These are phyloP conservation scores for Avena sativa DNA, from an alignment of 176 grass and related monocot genomes.

Conservation along the genomic window DNA sequence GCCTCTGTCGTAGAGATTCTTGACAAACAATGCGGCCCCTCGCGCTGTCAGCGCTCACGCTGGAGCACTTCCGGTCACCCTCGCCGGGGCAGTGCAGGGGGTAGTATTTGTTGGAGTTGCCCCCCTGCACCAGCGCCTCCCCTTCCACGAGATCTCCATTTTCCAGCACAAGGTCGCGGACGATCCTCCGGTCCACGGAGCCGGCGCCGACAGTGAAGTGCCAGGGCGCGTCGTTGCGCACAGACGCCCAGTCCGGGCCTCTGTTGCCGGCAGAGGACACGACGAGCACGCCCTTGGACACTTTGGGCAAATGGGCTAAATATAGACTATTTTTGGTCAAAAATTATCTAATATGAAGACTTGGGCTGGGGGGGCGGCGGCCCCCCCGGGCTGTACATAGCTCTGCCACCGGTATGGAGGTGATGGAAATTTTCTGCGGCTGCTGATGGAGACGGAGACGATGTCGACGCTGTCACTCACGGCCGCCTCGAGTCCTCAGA, in stretches of 20 bases:
- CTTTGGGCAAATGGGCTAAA: too few relatives aligned
- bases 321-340: too few relatives aligned
- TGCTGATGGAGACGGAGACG: neutral
- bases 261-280: neutral
- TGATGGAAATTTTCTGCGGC: neutral
- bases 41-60: neutral
- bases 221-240: constrained; percentile 4
- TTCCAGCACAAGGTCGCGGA: neutral
- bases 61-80: neutral
- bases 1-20: neutral
- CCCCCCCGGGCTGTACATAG: too few relatives aligned
- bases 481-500: neutral
- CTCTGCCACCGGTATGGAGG: neutral
- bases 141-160: neutral
- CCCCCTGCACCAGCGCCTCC: neutral
- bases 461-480: neutral
- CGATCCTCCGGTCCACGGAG: neutral
- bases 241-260: neutral
- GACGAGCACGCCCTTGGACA: neutral
- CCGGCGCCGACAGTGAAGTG: neutral
- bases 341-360: too few relatives aligned
- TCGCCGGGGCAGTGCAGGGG: neutral
- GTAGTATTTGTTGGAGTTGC: neutral
- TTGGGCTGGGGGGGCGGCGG: too few relatives aligned
- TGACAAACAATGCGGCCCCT: neutral